Conservation (phyloP, 2,329 filamentous ascomycete species). For the Penicillium griseofulvum region DNA sequence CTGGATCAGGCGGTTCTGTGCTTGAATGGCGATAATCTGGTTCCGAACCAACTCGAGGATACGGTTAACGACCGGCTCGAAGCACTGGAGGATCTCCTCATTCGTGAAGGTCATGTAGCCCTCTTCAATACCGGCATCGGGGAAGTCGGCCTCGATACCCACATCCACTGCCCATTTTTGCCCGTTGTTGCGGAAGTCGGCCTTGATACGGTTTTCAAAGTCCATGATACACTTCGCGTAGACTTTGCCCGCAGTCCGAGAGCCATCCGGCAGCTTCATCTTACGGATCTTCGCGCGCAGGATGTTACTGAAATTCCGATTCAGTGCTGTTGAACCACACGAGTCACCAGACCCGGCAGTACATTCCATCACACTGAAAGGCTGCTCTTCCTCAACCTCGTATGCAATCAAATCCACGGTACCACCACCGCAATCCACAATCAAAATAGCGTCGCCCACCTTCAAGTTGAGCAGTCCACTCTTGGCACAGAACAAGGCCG, state of each 20-base stretch:
- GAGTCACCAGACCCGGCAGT: conserved; percentile 97
- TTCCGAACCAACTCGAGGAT: conserved; percentile 95
- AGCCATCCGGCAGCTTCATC: conserved; percentile 97
- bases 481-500: conserved; percentile 96
- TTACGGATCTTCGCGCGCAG: conserved; percentile 95
- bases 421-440: conserved; percentile 97
- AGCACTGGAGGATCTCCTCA: conserved; percentile 97
- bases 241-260: conserved; percentile 94
- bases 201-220: conserved; percentile 99
- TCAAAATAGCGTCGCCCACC: conserved; percentile 96
- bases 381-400: conserved; percentile 95
- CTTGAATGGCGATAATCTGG: conserved; percentile 98
- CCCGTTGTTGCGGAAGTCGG: conserved; percentile 97
- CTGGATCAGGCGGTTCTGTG: conserved; percentile 88
- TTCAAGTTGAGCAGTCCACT: conserved; percentile 93
- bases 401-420: conserved; percentile 99
- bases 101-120: conserved; percentile 99
- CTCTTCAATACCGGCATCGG: conserved; percentile 95
- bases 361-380: conserved; percentile 95
- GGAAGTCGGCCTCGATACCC: conserved; percentile 96
- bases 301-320: conserved; percentile 98
- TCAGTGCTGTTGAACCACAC: conserved; percentile 95
- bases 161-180: conserved; percentile 99
- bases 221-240: conserved; percentile 99
- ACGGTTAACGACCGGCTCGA: conserved; percentile 95